phyloP scores from a whole-genome alignment of 129 eudicot genomes.

The Daucus carota region DNA sequence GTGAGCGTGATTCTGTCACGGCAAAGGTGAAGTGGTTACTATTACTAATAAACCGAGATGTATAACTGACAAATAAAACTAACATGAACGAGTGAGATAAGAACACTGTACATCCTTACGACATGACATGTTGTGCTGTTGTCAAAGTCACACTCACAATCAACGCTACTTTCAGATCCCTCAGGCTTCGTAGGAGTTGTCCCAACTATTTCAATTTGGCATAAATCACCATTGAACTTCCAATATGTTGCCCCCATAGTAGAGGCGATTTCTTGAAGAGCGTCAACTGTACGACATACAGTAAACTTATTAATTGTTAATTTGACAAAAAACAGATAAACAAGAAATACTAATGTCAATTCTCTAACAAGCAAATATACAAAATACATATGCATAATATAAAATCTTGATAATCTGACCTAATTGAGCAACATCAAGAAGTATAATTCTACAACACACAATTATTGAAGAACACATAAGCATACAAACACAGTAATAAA shows the following conservation, averaged over 20 bases:
- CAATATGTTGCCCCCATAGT: slow-evolving; percentile 72
- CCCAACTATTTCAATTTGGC: slow-evolving; percentile 47
- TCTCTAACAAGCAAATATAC: too few relatives aligned
- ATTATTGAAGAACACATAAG: not conserved
- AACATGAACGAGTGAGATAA: slow-evolving; percentile 19
- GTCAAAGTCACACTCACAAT: slow-evolving; percentile 53
- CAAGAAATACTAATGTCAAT: too few relatives aligned
- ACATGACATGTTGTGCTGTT: slow-evolving; percentile 60
- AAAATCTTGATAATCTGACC: not conserved
- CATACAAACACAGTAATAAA: slow-evolving; percentile 6
- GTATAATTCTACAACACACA: too few relatives aligned
- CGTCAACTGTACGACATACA: slow-evolving; percentile 38
- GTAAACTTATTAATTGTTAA: not conserved
- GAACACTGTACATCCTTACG: slow-evolving; percentile 50
- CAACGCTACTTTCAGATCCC: slow-evolving; percentile 43
- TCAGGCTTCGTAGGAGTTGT: slow-evolving; percentile 27
- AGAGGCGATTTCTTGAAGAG: slow-evolving; percentile 43
- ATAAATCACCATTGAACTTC: slow-evolving; percentile 51
- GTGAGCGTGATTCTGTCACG: not conserved
- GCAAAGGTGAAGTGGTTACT: not conserved
- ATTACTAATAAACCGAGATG: not conserved
- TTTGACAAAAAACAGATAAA: not conserved
- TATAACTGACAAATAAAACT: slow-evolving; percentile 4
- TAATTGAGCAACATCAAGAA: not conserved
- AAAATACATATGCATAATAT: too few relatives aligned